Base-by-base conservation (phyloP, 495 filamentous ascomycete species). In the Astrothelium macrocarpum region DNA sequence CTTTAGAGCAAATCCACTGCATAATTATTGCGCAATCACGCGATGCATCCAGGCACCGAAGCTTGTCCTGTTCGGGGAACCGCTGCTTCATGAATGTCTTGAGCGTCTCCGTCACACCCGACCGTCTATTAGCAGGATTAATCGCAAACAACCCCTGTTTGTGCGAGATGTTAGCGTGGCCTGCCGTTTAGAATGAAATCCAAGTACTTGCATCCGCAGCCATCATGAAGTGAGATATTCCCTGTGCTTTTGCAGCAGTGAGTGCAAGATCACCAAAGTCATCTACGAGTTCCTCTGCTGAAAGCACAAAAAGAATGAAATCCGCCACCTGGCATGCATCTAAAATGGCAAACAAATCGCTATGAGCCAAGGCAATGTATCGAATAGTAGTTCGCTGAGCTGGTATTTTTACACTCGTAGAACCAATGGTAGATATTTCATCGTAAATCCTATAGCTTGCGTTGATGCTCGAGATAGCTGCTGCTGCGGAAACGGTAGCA, bases 51-150 rank as follows among this genome's bases (percentile, higher is more conserved):
- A 95, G 79, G 63, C 84, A 91, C 73, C 90, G 86, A 43, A 98
- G 81, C 76, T 93, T 96, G 64, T 95, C 89, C 64, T 90, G 86
- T 10, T 85, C 78, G 0, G 94, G 90, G 76, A 96, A 94, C 78
- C 95, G 97, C 73, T 96, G 91, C 42, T 84, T 88, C 72, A 96
- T 90, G 77, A 87, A 97, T 11, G 89, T 91, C 67, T 90, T 91
- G 28, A 97, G 81, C 5, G 91, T 95, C 43, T 84, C 75, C 53
- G 88, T 79, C 23, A 95, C 81, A 61, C 93, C 88, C 0, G 84
- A 78, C 49, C 87, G 80, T 71, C 83, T 85, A 75, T 96, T 97
- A 5, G 84, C 76, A 0, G 89, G 84, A 67, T 94, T 87, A 45
- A 97, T 76, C 26, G 78, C 81, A 68, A 94, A 84, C 26, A 96